Conservation (phyloP, 805 yeast species). For the Sugiyamaella mastotermitis region DNA sequence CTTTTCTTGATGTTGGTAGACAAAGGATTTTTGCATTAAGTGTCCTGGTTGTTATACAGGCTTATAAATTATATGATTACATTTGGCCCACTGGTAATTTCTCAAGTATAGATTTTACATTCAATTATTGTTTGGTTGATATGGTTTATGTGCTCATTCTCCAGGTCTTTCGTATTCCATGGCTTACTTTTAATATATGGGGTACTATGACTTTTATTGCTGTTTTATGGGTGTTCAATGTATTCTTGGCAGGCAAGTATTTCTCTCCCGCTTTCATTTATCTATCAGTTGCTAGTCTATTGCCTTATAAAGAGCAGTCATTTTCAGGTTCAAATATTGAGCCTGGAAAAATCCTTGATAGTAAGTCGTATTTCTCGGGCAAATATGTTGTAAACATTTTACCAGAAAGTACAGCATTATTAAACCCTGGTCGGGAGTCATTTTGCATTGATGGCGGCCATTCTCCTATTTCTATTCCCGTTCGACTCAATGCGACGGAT, state of each 20-base stretch:
- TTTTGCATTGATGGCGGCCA: slow-evolving; percentile 44
- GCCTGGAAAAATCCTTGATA: slow-evolving; percentile 28
- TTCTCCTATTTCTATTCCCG: slow-evolving; percentile 48
- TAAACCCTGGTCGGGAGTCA: slow-evolving; percentile 67
- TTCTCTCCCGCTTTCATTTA: slow-evolving; percentile 18
- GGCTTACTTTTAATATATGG: slow-evolving; percentile 58
- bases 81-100: slow-evolving; percentile 32
- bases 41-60: slow-evolving; percentile 67
- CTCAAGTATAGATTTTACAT: slow-evolving; percentile 50
- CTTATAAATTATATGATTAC: slow-evolving; percentile 77
- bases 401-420: slow-evolving; percentile 82
- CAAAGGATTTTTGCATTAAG: slow-evolving; percentile 69
- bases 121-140: slow-evolving; percentile 71
- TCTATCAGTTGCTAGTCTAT: slow-evolving; percentile 18
- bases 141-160: slow-evolving; percentile 62
- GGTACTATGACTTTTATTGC: slow-evolving; percentile 45
- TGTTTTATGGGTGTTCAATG: slow-evolving; percentile 42
- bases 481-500: slow-evolving; percentile 75
- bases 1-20: slow-evolving; percentile 62
- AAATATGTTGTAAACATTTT: slow-evolving; percentile 77
- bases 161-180: slow-evolving; percentile 72
- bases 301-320: slow-evolving; percentile 29
- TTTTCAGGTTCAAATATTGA: slow-evolving; percentile 29
- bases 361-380: slow-evolving; percentile 69
- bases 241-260: slow-evolving; percentile 42